Conservation (phyloP, 257 asterid species). For the Henckelia pumila region DNA sequence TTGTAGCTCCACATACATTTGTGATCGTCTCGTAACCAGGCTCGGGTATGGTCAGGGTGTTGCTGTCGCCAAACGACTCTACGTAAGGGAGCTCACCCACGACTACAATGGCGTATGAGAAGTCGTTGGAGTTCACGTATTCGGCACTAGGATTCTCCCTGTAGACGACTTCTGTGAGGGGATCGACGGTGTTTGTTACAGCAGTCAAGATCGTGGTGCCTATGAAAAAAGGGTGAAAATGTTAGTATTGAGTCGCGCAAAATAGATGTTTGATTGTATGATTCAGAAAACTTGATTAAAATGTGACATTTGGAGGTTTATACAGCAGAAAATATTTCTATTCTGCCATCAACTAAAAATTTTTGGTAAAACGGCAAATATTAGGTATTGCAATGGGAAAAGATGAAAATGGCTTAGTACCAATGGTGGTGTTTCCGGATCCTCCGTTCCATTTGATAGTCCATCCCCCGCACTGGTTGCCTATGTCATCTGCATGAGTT, state of each 20-base stretch:
- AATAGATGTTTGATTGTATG: not conserved
- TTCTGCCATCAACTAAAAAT: too few species aligned
- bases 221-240: slow-evolving; percentile 21
- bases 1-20: slow-evolving; percentile 38
- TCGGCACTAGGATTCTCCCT: slow-evolving; percentile 31
- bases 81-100: slow-evolving; percentile 55
- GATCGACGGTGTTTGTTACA: slow-evolving; percentile 43
- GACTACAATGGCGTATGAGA: slow-evolving; percentile 49
- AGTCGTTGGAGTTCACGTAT: slow-evolving; percentile 34
- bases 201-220: slow-evolving; percentile 56
- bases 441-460: slow-evolving; percentile 58
- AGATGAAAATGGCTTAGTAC: slow-evolving; percentile 22
- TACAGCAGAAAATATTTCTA: not conserved
- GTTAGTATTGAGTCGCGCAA: not conserved
- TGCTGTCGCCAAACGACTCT: slow-evolving; percentile 44
- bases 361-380: not conserved
- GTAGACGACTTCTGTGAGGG: slow-evolving; percentile 41
- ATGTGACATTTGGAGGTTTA: not conserved
- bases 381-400: not conserved
- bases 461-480: slow-evolving; percentile 68
- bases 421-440: slow-evolving; percentile 47
- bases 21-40: slow-evolving; percentile 35
- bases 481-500: slow-evolving; percentile 53
- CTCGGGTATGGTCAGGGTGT: slow-evolving; percentile 37
- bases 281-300: not conserved